Conservation (phyloP, 208 protist genomes). For the Crithidia thermophila region DNA sequence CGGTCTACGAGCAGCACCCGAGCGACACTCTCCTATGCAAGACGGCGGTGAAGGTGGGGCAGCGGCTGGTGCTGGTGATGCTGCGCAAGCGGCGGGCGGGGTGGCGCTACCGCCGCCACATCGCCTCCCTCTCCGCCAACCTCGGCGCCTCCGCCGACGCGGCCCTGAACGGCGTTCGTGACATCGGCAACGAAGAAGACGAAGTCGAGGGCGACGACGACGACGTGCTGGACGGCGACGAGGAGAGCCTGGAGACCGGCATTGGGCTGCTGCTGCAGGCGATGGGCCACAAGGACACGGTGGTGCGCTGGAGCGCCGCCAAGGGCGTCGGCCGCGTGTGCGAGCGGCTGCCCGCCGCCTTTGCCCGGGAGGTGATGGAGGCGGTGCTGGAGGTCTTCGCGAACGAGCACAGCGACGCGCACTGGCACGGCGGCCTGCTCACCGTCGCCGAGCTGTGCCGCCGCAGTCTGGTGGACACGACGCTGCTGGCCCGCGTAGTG, state of each 20-base stretch:
- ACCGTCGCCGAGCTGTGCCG: conserved; percentile 96
- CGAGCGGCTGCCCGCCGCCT: conserved; percentile 82
- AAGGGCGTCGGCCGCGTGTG: conserved; percentile 97
- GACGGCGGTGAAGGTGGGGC: conserved; percentile 87
- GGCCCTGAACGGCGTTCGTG: no score
- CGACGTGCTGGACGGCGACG: conserved; percentile 55
- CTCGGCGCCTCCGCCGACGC: conserved; percentile 41
- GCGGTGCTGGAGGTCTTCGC: conserved; percentile 81
- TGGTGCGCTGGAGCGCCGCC: conserved; percentile 97
- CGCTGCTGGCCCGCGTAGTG: conserved; percentile 77
- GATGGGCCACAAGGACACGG: conserved; percentile 90
- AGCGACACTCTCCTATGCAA: conserved; percentile 84
- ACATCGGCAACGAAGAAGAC: neutral
- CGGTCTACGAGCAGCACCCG: conserved; percentile 29
- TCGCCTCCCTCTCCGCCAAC: conserved; percentile 72
- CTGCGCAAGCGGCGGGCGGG: conserved; percentile 78
- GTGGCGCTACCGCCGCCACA: conserved; percentile 92
- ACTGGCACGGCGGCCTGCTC: conserved; percentile 97
- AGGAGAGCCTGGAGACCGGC: conserved; percentile 77
- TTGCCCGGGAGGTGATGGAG: conserved; percentile 92
- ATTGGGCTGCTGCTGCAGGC: conserved; percentile 73
- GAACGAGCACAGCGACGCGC: conserved; percentile 58
- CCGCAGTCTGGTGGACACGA: conserved; percentile 91
- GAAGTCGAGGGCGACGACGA: conserved; percentile 31
- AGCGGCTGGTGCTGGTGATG: conserved; percentile 91